phyloP scores from a whole-genome alignment of 2,329 filamentous ascomycete genomes.

The Fonsecaea erecta region DNA sequence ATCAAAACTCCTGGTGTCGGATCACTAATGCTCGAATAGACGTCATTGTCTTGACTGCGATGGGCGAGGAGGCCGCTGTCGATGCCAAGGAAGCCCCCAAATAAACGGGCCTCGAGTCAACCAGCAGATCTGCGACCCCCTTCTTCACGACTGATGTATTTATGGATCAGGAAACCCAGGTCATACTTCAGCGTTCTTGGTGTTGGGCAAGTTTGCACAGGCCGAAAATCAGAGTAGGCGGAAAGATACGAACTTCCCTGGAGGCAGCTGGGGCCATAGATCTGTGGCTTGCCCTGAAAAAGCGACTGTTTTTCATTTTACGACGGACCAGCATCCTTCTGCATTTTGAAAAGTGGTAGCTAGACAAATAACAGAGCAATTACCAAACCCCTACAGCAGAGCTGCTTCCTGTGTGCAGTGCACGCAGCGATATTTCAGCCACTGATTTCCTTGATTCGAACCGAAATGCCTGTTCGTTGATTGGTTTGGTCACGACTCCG shows the following conservation, averaged over 20 bases:
- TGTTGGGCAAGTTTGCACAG: conserved; percentile 22
- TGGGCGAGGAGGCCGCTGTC: conserved; percentile 92
- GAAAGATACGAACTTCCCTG: conserved; percentile 23
- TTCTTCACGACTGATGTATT: conserved; percentile 28
- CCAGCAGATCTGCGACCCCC: conserved; percentile 19
- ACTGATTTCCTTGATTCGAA: neutral
- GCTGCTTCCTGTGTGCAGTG: neutral
- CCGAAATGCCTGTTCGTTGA: conserved; percentile 10
- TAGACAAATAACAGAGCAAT: conserved; percentile 33
- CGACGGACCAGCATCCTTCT: conserved; percentile 26
- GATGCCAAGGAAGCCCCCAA: conserved; percentile 90
- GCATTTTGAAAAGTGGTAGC: conserved; percentile 33
- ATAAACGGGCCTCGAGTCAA: conserved; percentile 26
- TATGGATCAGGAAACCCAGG: conserved; percentile 26
- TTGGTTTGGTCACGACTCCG: neutral
- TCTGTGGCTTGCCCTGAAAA: conserved; percentile 29
- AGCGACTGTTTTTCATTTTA: conserved; percentile 23
- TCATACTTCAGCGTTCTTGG: conserved; percentile 24
- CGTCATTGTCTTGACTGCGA: conserved; percentile 89
- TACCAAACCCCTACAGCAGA: conserved; percentile 3
- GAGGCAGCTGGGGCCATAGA: conserved; percentile 30
- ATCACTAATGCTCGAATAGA: conserved; percentile 57
- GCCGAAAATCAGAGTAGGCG: conserved; percentile 27
- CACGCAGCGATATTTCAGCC: neutral
- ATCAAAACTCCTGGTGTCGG: neutral